Percentiles rank a stretch among this genome's conserved stretches.
Conservation (phyloP, 352 stramenopile genomes). For the Pythium monospermum region DNA sequence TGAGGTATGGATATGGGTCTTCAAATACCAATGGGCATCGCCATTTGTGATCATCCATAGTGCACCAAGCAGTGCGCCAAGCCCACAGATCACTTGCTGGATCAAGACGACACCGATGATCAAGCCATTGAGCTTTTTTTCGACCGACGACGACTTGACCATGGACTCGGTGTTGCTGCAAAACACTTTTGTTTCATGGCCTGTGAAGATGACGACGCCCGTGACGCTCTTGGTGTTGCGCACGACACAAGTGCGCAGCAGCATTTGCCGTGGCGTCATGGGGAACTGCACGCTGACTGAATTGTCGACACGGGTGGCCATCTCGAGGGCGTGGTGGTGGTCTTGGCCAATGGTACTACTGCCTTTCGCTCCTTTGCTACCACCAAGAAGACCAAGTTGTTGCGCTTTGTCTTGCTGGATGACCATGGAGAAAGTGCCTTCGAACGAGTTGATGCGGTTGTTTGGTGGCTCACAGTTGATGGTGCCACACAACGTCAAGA, state of each 20-base stretch:
- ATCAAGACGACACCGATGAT: slow-evolving; percentile 74
- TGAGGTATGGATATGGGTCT: slow-evolving; percentile 15
- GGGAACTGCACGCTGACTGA: slow-evolving; percentile 38
- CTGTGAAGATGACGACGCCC: slow-evolving; percentile 88
- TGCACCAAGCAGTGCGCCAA: slow-evolving; percentile 57
- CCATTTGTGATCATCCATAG: slow-evolving; percentile 68
- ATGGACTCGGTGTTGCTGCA: slow-evolving; percentile 74
- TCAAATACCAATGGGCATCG: slow-evolving; percentile 65
- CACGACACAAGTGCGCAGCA: slow-evolving; percentile 86
- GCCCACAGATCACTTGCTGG: slow-evolving; percentile 65
- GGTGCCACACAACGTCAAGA: slow-evolving; percentile 43
- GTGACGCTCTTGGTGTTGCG: slow-evolving; percentile 82
- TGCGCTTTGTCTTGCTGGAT: slow-evolving; percentile 32
- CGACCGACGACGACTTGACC: slow-evolving; percentile 76
- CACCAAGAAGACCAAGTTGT: slow-evolving; percentile 30
- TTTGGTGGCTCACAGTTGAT: slow-evolving; percentile 81
- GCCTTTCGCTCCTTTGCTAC: no score
- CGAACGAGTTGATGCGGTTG: slow-evolving; percentile 81
- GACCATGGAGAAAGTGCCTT: slow-evolving; percentile 56
- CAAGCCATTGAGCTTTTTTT: slow-evolving; percentile 60
- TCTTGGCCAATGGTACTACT: no score
- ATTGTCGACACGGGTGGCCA: slow-evolving; percentile 30
- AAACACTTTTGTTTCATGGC: slow-evolving; percentile 81
- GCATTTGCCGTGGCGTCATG: slow-evolving; percentile 84
- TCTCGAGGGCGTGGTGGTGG: slow-evolving; percentile 19